phyloP scores from a whole-genome alignment of 2,329 filamentous ascomycete genomes.

The Pleoardoris graminearum region DNA sequence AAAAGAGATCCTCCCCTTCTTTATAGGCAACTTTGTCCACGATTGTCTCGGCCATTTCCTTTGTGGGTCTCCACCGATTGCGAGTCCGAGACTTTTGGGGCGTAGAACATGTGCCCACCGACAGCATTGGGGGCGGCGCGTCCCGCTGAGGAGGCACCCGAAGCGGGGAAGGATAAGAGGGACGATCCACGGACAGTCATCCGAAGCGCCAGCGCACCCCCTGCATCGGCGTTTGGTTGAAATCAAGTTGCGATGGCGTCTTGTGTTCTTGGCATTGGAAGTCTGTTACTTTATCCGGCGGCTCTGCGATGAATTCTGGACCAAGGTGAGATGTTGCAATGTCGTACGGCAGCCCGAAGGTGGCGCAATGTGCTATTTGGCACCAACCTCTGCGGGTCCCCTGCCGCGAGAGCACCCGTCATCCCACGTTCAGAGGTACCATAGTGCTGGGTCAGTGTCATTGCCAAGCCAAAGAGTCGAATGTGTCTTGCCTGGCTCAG shows the following conservation, averaged over 20 bases:
- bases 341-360: constrained; percentile 11
- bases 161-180: constrained; percentile 28
- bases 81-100: constrained; percentile 9
- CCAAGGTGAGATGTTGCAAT: constrained; percentile 17
- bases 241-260: constrained; percentile 9
- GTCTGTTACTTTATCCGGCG: constrained; percentile 23
- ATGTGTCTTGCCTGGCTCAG: constrained; percentile 28
- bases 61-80: background rate
- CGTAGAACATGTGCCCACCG: constrained; percentile 8
- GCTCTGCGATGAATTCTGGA: constrained; percentile 24
- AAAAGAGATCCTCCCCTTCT: too few relatives aligned
- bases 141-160: constrained; percentile 23
- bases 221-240: constrained; percentile 27
- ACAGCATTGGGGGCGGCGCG: constrained; percentile 34
- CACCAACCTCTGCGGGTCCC: constrained; percentile 19
- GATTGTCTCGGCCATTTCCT: constrained; percentile 1
- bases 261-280: constrained; percentile 1
- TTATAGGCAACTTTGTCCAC: background rate
- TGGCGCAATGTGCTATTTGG: too few relatives aligned
- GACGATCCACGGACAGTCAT: constrained; percentile 18
- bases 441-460: constrained; percentile 25
- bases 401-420: constrained; percentile 18
- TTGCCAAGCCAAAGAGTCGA: constrained; percentile 30
- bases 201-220: constrained; percentile 22
- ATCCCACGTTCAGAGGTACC: constrained; percentile 29